A percentile compares a stretch with the other conserved stretches of the same genome.
phyloP scores from a whole-genome alignment of 805 yeast species.

The Kodamaea sagamina region DNA sequence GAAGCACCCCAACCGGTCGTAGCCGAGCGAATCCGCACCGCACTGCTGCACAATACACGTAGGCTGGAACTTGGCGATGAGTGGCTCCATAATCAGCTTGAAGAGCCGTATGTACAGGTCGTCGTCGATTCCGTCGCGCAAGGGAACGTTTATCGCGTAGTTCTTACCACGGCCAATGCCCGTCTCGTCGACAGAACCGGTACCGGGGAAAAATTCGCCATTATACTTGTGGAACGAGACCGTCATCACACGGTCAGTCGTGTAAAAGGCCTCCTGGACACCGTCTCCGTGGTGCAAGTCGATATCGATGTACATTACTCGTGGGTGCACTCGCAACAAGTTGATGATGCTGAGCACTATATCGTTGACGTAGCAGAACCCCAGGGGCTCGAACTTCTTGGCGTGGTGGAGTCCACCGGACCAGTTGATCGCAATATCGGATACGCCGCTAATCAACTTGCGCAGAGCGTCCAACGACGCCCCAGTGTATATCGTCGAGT shows the following conservation, averaged over 20 bases:
- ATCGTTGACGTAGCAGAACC: conserved; percentile 94
- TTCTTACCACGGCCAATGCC: conserved; percentile 90
- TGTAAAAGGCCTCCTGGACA: conserved; percentile 94
- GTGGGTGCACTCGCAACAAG: conserved; percentile 81
- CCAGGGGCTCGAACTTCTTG: conserved; percentile 89
- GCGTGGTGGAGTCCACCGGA: conserved; percentile 98
- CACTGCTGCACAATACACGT: conserved; percentile 93
- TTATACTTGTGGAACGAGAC: conserved; percentile 91
- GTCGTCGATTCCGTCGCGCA: conserved; percentile 95
- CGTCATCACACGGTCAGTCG: conserved; percentile 95
- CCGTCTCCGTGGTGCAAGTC: conserved; percentile 98
- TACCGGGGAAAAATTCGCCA: conserved; percentile 96
- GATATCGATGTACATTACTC: conserved; percentile 90
- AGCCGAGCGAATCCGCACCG: conserved; percentile 95
- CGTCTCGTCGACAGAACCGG: conserved; percentile 86
- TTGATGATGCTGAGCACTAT: conserved; percentile 87
- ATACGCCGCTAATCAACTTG: conserved; percentile 78
- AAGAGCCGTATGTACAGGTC: conserved; percentile 73
- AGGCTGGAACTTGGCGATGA: conserved; percentile 89
- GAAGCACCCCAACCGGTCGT: conserved; percentile 92
- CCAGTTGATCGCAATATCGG: conserved; percentile 95
- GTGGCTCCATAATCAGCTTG: conserved; percentile 87
- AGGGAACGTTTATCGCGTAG: conserved; percentile 87
- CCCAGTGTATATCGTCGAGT: conserved; percentile 85
- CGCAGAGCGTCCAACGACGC: conserved; percentile 93